phyloP scores from a whole-genome alignment of 495 filamentous ascomycete species.

The Neurospora sp. region DNA sequence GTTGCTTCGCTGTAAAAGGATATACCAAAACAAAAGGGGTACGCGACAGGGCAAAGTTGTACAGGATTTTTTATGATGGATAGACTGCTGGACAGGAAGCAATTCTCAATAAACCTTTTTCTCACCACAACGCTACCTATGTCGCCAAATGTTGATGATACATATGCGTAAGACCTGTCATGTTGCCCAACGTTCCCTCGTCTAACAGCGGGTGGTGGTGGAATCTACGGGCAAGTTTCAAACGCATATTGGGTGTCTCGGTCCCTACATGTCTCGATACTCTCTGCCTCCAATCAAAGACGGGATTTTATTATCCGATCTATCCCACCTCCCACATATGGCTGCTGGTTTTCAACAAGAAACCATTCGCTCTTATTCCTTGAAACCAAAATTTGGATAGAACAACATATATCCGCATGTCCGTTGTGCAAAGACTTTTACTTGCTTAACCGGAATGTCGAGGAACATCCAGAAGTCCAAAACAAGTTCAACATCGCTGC shows the following conservation, averaged over 20 bases:
- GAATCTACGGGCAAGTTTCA: not conserved
- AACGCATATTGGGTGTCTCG: not conserved
- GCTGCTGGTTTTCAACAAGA: not conserved
- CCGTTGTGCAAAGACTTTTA: not conserved
- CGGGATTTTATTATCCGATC: not conserved
- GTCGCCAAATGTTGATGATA: not conserved
- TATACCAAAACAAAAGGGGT: not conserved
- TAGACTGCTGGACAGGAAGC: not conserved
- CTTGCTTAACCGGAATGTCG: not conserved
- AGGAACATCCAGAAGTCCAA: not conserved
- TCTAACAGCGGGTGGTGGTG: not conserved
- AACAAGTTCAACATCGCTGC: not conserved
- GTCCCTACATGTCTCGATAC: not conserved
- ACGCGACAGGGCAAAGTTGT: not conserved
- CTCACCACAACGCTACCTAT: not conserved
- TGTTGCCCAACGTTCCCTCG: not conserved
- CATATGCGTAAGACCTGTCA: not conserved
- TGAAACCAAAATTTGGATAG: not conserved
- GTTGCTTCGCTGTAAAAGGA: not conserved
- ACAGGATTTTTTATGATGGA: not conserved
- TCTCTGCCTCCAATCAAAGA: not conserved
- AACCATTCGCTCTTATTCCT: not conserved
- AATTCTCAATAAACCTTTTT: not conserved
- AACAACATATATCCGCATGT: not conserved
- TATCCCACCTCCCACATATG: not conserved